Evolutionary conservation across 2,329 filamentous ascomycete genomes (phyloP), one percentile per base, ranked within the genome.

Genomic region (Hypoxylon sp.): DNA sequence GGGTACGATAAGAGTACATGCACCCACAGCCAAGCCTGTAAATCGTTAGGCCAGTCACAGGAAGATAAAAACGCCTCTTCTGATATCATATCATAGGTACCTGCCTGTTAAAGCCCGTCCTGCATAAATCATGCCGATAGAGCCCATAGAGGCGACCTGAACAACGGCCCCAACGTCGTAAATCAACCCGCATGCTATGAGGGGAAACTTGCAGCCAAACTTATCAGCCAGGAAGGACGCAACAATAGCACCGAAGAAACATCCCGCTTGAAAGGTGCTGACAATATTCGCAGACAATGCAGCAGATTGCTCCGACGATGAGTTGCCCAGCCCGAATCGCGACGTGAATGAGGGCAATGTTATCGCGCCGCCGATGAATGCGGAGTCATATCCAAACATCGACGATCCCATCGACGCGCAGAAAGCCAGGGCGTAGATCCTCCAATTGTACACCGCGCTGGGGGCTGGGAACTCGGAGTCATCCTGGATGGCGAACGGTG

Each of bases 281-380:
- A 87, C 83, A 38, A 88, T 87, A 59, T 87, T 88, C 50, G 81
- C 75, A 60, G 79, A 83, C 31, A 83, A 73, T 5, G 83, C 63
- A 51, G 80, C 75, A 5, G 79, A 68, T 23, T 79, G 60, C 0
- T 65, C 56, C 0, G 62, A 55, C 2, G 65, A 68, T 68, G 80
- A 74, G 1, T 71, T 55, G 2, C 70, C 70, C 52, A 88, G 81
- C 1, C 72, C 68, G 63, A 88, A 89, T 57, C 87, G 84, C 5
- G 73, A 63, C 51, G 75, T 74, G 69, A 89, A 89, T 0, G 84
- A 83, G 3, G 76, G 70, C 8, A 89, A 75, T 1, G 81, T 79
- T 20, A 89, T 70, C 1, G 86, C 88, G 0, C 82, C 85, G 23
- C 84, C 85, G 51, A 88, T 88, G 69, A 89, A 89, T 36, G 85